Evolutionary conservation across 345 rosid species (phyloP).

Genomic region (Theobroma cacao): DNA sequence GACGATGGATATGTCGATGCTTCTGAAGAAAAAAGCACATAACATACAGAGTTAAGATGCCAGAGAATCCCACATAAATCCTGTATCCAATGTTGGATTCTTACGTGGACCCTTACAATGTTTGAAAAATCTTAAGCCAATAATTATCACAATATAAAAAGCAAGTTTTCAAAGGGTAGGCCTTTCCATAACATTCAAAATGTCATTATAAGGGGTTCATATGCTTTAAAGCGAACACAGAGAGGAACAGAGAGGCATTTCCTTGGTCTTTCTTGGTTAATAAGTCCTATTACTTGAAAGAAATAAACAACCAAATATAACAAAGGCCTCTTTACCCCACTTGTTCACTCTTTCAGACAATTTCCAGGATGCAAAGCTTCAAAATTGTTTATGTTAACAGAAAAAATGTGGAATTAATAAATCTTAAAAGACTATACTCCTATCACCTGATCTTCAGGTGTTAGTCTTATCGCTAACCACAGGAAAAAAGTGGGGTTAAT

Average conservation of each 20-base stretch:
- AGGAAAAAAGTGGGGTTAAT: no score
- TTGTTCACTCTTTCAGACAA: neutral
- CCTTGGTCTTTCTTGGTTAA: neutral
- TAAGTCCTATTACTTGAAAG: neutral
- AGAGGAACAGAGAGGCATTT: neutral
- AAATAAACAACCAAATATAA: neutral
- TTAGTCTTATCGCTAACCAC: neutral
- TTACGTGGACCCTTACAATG: slow-evolving; percentile 5
- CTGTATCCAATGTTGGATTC: neutral
- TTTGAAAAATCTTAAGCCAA: neutral
- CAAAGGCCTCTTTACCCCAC: neutral
- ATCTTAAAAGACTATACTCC: neutral
- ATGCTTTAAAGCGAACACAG: neutral
- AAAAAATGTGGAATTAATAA: neutral
- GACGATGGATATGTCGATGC: neutral
- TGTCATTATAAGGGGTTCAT: slow-evolving; percentile 5
- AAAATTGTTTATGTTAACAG: neutral
- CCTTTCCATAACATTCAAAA: neutral
- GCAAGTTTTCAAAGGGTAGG: neutral
- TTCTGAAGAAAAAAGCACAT: neutral
- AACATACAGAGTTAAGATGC: neutral
- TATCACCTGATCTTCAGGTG: neutral
- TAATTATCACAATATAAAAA: neutral
- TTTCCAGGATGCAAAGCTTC: neutral
- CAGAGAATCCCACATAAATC: neutral